Evolutionary conservation across 257 asterid genomes (phyloP).

Genomic region (Scutellaria galericulata): DNA sequence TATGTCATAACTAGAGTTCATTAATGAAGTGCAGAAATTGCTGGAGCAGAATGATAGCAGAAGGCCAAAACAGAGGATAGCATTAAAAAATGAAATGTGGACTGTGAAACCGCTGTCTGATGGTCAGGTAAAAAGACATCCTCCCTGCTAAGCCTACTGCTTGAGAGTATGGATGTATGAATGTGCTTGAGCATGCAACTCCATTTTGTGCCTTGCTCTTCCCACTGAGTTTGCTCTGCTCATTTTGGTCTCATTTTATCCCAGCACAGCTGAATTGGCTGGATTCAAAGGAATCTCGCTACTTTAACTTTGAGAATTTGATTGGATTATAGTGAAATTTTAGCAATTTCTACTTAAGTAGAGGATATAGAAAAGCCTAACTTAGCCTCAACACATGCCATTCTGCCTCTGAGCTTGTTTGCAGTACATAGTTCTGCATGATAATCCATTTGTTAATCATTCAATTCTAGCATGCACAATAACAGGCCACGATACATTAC

Average conservation of each 20-base stretch:
- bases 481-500: not conserved
- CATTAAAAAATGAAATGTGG: conserved; percentile 94
- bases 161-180: not conserved
- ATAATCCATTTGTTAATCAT: too few relatives aligned
- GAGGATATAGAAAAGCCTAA: conserved; percentile 3
- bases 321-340: conserved; percentile 17
- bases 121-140: conserved; percentile 74
- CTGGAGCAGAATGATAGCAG: conserved; percentile 75
- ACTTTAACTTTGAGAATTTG: conserved; percentile 21
- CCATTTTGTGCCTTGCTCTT: conserved; percentile 22
- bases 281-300: conserved; percentile 20
- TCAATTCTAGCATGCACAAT: too few relatives aligned
- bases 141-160: conserved; percentile 19
- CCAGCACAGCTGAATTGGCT: conserved; percentile 21
- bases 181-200: conserved; percentile 27
- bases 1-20: conserved; percentile 34
- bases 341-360: conserved; percentile 5
- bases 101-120: conserved; percentile 81
- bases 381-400: conserved; percentile 8
- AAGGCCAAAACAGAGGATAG: conserved; percentile 77
- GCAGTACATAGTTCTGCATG: conserved; percentile 15
- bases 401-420: conserved; percentile 10
- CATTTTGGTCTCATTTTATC: conserved; percentile 11
- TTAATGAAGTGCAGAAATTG: conserved; percentile 74
- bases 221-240: conserved; percentile 22